Evolutionary conservation across 495 filamentous ascomycete genomes (phyloP), one percentile per base, ranked within the genome.

Genomic region (Pseudevernia furfuracea): DNA sequence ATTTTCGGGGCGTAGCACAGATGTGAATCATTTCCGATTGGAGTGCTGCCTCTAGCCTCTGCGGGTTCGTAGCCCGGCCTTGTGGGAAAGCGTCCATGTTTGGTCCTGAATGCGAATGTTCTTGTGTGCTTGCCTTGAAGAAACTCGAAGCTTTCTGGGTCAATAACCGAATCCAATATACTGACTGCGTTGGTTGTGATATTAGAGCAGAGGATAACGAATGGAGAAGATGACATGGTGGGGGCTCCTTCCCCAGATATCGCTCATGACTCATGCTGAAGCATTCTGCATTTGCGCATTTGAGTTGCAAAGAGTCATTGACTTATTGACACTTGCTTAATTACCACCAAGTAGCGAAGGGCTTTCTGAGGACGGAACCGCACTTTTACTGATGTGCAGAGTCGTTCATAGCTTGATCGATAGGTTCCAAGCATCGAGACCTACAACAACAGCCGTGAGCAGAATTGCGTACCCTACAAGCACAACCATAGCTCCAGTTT

Each of bases 381-480:
- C 9, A 59, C 12, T 25, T 5, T 23, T 19, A 7, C 4, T 30
- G 9, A 30, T 32, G 32, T 32, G 3, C 21, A 41, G 15, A 9
- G 23, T 55, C n/a, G 3, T 44, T 76, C 78, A 96, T 62, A 87
- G 73, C 75, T 91, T 92, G 67, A 96, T 83, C 39, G 87, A 90
- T 36, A 97, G 74, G 70, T 91, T 82, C 64, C 76, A 84, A 52
- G 73, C 71, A 76, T 97, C 89, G 68, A 98, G 76, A 28, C 71
- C 80, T 46, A 96, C 73, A 23, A 91, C 93, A 63, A 87, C 69
- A 17, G 69, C 82, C 14, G 88, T 87, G 37, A 97, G 55, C 10
- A 84, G 72, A 3, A 76, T 79, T 43, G 85, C 84, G 75, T 97
- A 97, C 10, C 67, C 85, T 21, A 88, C 72, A 67, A 98, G 69